These are phyloP conservation scores for Circinella umbellata DNA, from an alignment of 371 early-diverging fungal species.

Conservation along the genomic window DNA sequence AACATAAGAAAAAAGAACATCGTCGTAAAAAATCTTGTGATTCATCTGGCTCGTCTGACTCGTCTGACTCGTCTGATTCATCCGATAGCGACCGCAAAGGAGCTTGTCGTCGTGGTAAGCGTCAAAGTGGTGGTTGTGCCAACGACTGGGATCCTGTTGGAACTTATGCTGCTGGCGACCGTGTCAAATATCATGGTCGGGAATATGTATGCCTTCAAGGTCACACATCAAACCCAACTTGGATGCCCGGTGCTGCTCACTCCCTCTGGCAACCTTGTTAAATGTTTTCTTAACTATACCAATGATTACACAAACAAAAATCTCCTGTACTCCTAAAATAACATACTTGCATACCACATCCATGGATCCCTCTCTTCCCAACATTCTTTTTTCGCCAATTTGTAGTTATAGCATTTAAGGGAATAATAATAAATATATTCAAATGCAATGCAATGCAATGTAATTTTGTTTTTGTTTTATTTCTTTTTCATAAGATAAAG, in stretches of 20 bases:
- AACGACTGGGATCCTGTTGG: constrained; percentile 59
- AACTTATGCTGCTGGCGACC: constrained; percentile 60
- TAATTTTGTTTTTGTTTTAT: not conserved
- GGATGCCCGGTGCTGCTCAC: constrained; percentile 57
- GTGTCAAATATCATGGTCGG: constrained; percentile 57
- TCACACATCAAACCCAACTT: constrained; percentile 59
- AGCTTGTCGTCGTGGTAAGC: constrained; percentile 5
- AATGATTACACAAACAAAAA: not conserved
- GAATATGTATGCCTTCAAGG: constrained; percentile 58
- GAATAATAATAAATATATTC: not conserved
- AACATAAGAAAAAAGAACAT: not conserved
- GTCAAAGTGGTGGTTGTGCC: constrained; percentile 12
- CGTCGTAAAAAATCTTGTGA: not conserved
- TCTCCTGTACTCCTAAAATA: not conserved
- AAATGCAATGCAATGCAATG: too few species aligned
- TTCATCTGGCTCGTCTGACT: not conserved
- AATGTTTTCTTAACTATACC: not conserved
- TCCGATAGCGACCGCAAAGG: constrained; percentile 16
- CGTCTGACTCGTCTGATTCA: not conserved
- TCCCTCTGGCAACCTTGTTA: constrained; percentile 62
- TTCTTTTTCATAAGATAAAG: constrained; percentile 44
- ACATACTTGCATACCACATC: too few species aligned
- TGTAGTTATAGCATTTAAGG: not conserved
- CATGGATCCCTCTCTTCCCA: too few species aligned
- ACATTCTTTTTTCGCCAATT: too few species aligned